Conservation (phyloP, 2,329 filamentous ascomycete species). For the Mariannaea sp. region DNA sequence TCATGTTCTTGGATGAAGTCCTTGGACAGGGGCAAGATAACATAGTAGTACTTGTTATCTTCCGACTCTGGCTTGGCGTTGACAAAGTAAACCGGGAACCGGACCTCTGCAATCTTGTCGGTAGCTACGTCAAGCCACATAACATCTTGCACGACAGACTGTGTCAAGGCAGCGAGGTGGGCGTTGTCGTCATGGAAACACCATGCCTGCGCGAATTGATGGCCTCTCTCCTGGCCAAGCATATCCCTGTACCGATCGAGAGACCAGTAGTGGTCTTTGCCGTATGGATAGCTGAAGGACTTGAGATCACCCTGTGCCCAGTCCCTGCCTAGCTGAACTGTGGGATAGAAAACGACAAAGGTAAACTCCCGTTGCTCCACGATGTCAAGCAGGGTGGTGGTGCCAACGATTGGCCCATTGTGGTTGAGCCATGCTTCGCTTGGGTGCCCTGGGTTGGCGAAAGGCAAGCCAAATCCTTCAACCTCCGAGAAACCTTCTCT, state of each 20-base stretch:
- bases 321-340: neutral
- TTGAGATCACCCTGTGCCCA: neutral
- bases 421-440: neutral
- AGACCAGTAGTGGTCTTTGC: neutral
- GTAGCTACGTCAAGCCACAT: slow-evolving; percentile 15
- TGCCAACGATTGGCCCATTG: neutral
- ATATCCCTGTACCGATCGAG: neutral
- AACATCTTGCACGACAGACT: slow-evolving; percentile 19
- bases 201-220: neutral
- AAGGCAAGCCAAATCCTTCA: neutral
- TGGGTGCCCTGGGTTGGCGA: neutral
- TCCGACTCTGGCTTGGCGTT: neutral
- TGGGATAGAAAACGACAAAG: neutral
- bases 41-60: neutral
- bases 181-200: neutral
- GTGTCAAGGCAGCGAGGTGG: slow-evolving; percentile 2
- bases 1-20: neutral
- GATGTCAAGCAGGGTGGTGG: neutral
- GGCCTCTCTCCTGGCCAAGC: neutral
- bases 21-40: neutral
- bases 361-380: neutral
- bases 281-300: neutral
- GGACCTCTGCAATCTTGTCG: neutral
- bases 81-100: slow-evolving; percentile 18
- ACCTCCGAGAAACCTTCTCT: neutral